Percentiles rank a stretch among this genome's conserved stretches.
These are phyloP conservation scores for Bacidia rubella DNA, from an alignment of 495 filamentous ascomycete species.

Conservation along the genomic window DNA sequence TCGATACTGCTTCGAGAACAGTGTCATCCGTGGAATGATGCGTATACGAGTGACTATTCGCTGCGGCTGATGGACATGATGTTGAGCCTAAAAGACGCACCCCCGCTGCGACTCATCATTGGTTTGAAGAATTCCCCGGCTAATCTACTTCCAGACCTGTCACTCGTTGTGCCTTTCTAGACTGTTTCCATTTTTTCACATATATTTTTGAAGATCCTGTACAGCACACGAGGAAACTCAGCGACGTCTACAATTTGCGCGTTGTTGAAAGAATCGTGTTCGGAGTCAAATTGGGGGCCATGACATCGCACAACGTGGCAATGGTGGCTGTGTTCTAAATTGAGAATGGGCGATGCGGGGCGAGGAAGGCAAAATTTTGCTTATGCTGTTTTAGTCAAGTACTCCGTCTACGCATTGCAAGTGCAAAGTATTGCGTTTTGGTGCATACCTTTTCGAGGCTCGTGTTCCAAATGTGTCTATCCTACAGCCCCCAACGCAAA, in stretches of 20 bases:
- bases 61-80: constrained; percentile 20
- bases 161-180: not conserved
- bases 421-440: too few species aligned
- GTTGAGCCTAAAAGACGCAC: constrained; percentile 21
- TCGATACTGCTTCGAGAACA: constrained; percentile 15
- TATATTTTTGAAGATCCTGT: not conserved
- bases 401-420: not conserved
- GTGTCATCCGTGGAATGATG: not conserved
- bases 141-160: constrained; percentile 4
- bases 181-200: not conserved
- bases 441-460: too few species aligned
- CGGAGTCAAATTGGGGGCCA: not conserved
- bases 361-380: not conserved
- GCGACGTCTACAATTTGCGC: too few species aligned
- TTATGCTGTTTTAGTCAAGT: not conserved
- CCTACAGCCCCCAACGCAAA: too few species aligned
- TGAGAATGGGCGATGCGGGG: not conserved
- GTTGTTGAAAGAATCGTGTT: too few species aligned
- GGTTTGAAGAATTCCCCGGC: constrained; percentile 10
- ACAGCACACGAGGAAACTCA: too few species aligned
- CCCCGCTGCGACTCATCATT: constrained; percentile 28
- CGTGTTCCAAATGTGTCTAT: too few species aligned
- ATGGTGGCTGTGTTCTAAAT: not conserved
- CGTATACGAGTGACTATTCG: constrained; percentile 24
- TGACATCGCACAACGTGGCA: not conserved